Evolutionary conservation across 805 yeast species (phyloP), one percentile per base, ranked within the genome.

Genomic region (Brettanomyces sp.): DNA sequence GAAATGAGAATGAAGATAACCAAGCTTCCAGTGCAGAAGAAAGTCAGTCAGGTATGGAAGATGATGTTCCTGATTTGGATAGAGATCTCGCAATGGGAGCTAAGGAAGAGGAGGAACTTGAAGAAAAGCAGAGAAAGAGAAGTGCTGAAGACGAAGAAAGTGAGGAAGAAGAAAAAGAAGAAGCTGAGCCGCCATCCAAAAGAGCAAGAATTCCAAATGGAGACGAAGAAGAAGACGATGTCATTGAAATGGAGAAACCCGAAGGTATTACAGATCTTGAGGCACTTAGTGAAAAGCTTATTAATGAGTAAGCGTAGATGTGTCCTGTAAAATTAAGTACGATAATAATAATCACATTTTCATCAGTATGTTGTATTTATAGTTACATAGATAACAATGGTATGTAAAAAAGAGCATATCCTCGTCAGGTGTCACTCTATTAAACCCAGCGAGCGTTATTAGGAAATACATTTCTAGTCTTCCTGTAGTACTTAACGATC

Each of bases 261-360:
- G 85, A 87, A 57, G 85, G 95, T 14, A 70, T 93, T 62, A 96
- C 88, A 63, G 99, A 93, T 59, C 74, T 93, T 64, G 99, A 93
- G 70, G 89, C 95, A 43, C 76, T 87, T 68, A 82, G 95, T 2
- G 74, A 71, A 40, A 67, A 68, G 53, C 70, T 77, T 23, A 47
- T 50, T 44, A 42, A 47, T 41, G 40, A 47, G n/a, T 47, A 44
- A 18, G 18, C 18, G 18, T 18, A 18, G 18, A 18, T 18, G 18
- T 18, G 18, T 2, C 18, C 18, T 18, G 18, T 18, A 18, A 18
- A 18, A 18, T 18, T 18, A 18, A 18, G 18, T 18, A 18, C 18
- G 18, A 18, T 18, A 18, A 18, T 18, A 18, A 18, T 18, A 18
- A 18, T 18, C 18, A 18, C 18, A 36, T 36, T 36, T 36, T 36